A percentile compares a stretch with the other conserved stretches of the same genome.
These are phyloP conservation scores for Gastrolobium villosum DNA, from an alignment of 306 rosid genomes.

Conservation along the genomic window DNA sequence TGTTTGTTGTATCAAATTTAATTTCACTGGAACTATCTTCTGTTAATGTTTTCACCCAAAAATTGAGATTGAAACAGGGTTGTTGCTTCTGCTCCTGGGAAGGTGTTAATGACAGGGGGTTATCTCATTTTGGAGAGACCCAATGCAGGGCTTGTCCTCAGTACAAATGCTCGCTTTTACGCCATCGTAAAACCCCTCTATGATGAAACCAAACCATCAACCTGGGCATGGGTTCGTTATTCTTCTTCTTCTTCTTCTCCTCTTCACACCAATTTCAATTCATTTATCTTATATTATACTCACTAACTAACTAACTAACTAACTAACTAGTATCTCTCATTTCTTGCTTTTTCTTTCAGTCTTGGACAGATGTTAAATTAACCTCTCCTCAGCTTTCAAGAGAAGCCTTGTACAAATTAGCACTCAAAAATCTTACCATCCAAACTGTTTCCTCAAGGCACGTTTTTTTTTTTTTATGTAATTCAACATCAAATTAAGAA, in stretches of 20 bases:
- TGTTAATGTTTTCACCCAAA: too few relatives aligned
- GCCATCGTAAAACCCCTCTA: conserved; percentile 78
- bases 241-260: not conserved
- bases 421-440: conserved; percentile 64
- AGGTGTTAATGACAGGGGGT: conserved; percentile 82
- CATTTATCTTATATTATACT: too few relatives aligned
- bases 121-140: conserved; percentile 85
- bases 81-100: conserved; percentile 88
- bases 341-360: conserved; percentile 54
- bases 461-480: conserved; percentile 11
- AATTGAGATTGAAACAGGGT: conserved; percentile 49
- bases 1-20: not conserved
- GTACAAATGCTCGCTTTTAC: conserved; percentile 84
- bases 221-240: conserved; percentile 80
- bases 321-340: not conserved
- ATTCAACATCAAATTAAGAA: not conserved
- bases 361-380: conserved; percentile 87
- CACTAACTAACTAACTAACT: too few relatives aligned
- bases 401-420: conserved; percentile 77
- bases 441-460: conserved; percentile 76
- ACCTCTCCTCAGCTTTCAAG: conserved; percentile 93
- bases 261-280: not conserved
- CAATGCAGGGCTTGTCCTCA: conserved; percentile 81
- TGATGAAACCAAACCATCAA: conserved; percentile 60
- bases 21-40: not conserved